These are phyloP conservation scores for Petunia secreta DNA, from an alignment of 257 asterid species.

Conservation along the genomic window DNA sequence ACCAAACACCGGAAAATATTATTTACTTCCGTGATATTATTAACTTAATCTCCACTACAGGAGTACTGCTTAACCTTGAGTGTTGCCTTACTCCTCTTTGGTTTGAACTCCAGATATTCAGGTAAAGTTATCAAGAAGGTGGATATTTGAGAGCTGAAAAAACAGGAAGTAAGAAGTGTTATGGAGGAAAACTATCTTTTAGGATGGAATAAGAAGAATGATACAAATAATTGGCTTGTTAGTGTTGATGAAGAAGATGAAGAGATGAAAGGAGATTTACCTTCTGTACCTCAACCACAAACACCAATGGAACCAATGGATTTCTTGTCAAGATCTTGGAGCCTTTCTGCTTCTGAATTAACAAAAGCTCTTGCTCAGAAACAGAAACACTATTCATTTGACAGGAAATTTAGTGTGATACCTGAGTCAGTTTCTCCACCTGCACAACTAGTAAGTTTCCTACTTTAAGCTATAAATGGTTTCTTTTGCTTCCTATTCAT, in stretches of 20 bases:
- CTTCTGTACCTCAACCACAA: constrained; percentile 73
- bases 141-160: not conserved
- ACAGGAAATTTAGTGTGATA: constrained; percentile 42
- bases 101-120: not conserved
- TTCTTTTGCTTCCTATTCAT: not conserved
- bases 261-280: constrained; percentile 41
- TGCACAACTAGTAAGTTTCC: constrained; percentile 46
- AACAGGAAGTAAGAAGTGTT: not conserved
- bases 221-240: constrained; percentile 48
- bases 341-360: constrained; percentile 70
- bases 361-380: constrained; percentile 64
- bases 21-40: no score
- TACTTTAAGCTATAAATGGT: not conserved
- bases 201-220: constrained; percentile 45
- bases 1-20: no score
- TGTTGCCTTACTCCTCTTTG: not conserved
- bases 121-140: not conserved
- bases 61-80: no score
- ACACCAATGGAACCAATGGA: constrained; percentile 88
- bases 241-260: constrained; percentile 45
- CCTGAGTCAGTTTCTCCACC: constrained; percentile 41
- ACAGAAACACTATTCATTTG: constrained; percentile 44
- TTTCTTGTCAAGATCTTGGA: constrained; percentile 89
- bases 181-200: constrained; percentile 44
- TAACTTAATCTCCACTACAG: no score